These are phyloP conservation scores for Epichloe sp. DNA, from an alignment of 2,329 filamentous ascomycete genomes.

Conservation along the genomic window DNA sequence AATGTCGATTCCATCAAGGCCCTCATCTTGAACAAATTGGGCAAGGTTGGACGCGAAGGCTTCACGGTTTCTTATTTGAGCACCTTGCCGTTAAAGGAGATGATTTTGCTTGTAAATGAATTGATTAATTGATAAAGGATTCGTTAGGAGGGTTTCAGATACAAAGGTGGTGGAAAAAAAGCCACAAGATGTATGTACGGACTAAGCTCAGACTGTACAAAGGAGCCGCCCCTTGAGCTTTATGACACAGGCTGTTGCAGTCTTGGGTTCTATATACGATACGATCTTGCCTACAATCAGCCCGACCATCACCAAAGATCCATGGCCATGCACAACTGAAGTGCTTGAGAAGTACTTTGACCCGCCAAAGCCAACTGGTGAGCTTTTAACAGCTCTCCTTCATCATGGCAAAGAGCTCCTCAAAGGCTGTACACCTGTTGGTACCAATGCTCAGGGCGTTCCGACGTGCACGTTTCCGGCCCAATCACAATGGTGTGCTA, in stretches of 20 bases:
- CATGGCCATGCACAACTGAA: not conserved
- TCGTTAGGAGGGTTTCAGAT: too few relatives aligned
- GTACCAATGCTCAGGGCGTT: not conserved
- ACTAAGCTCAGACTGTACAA: too few relatives aligned
- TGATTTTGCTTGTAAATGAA: too few relatives aligned
- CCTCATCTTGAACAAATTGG: slow-evolving; percentile 22
- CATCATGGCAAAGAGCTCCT: not conserved
- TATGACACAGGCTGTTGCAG: not conserved
- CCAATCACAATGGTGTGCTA: not conserved
- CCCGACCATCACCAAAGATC: not conserved
- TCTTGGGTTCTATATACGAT: not conserved
- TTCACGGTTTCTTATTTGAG: slow-evolving; percentile 15
- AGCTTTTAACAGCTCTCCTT: not conserved
- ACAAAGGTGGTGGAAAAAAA: too few relatives aligned
- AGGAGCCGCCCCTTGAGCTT: not conserved
- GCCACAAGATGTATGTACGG: too few relatives aligned
- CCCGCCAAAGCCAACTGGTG: not conserved
- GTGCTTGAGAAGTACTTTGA: not conserved
- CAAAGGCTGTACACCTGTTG: not conserved
- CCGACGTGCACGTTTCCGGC: not conserved
- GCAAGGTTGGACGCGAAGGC: slow-evolving; percentile 21
- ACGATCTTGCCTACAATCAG: not conserved
- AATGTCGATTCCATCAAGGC: slow-evolving; percentile 25
- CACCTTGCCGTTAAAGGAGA: too few relatives aligned
- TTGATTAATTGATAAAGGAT: too few relatives aligned